Base-by-base conservation (phyloP, 2,329 filamentous ascomycete species). In the Didymella segeticola region DNA sequence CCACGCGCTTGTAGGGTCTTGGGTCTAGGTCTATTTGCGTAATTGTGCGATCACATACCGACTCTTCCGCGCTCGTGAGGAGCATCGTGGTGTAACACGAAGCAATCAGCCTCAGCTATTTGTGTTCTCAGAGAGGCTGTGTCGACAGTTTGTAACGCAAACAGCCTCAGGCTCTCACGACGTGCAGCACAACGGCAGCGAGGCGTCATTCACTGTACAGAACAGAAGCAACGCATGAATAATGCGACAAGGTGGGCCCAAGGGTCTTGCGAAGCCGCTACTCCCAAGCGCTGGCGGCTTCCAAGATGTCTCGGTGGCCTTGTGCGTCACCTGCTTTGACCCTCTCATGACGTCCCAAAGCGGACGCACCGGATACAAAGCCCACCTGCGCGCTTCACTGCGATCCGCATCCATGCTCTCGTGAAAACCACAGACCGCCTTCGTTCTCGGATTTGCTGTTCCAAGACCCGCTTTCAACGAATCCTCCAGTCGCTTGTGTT, bases 301-400 rank as follows among this genome's bases (percentile, higher is more conserved):
- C 53, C 42, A 50, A 51, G 47, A 49, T 37, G 42, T 56, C 53
- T 50, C 37, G 36, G 47, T 51, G 25, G 34, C 20, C 29, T 36
- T 34, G 46, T 50, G 52, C 55, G 42, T 60, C 62, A 57, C 58
- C 51, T 54, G 48, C 50, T 53, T 52, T 31, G 42, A 22, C 30
- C 37, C 33, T 41, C 37, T 46, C 51, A 58, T 62, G 61, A 64
- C 60, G 61, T 59, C 55, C 59, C 48, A 50, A 52, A 56, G 53
- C 50, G 47, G 43, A 54, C 53, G 38, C 59, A 41, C 47, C 56
- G 60, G 52, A 58, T 64, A 64, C 62, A 64, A 63, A 64, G 60
- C 29, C 47, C 52, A 53, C 49, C 47, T 46, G 46, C 47, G 43
- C 53, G 60, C 61, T 61, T 58, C 55, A 53, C 43, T 48, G 15